Percentiles rank a stretch among this genome's conserved stretches.
Conservation (phyloP, 1,284 basidiomycete species). For the Puccinia coronata region DNA sequence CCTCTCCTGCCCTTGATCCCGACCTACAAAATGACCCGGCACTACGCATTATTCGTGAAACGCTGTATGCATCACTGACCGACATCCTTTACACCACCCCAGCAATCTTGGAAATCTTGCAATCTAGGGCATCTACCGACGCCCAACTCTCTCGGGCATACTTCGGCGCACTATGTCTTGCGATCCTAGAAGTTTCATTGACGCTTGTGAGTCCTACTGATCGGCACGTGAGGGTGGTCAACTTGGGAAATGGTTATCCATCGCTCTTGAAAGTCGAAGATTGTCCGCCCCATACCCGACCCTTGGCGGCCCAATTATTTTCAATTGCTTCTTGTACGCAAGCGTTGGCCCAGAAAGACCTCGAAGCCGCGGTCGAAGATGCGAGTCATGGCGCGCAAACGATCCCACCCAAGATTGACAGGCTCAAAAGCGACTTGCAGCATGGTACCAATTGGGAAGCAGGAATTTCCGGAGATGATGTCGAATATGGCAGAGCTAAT, state of each 20-base stretch:
- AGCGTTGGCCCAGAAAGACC: constrained; percentile 24
- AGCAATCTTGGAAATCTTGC: constrained; percentile 27
- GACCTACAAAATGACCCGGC: constrained; percentile 13
- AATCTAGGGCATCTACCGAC: constrained; percentile 20
- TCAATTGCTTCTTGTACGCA: constrained; percentile 21
- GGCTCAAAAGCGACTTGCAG: constrained; percentile 30
- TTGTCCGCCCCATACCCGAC: constrained; percentile 34
- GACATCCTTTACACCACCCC: constrained; percentile 44
- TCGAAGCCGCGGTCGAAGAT: constrained; percentile 3
- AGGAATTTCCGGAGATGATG: neutral
- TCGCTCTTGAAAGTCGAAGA: constrained; percentile 21
- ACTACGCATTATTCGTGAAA: constrained; percentile 42
- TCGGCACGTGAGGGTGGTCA: constrained; percentile 21
- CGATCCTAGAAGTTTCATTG: constrained; percentile 39
- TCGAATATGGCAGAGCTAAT: neutral
- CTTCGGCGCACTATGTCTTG: constrained; percentile 41
- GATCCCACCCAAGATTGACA: constrained; percentile 24
- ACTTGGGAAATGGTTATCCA: neutral
- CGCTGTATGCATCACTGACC: constrained; percentile 43
- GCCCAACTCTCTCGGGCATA: constrained; percentile 41
- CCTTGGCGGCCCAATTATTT: constrained; percentile 22
- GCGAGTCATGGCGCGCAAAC: neutral
- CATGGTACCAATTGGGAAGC: constrained; percentile 38
- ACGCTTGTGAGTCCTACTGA: constrained; percentile 14
- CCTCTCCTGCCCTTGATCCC: neutral